Evolutionary conservation across 2,329 filamentous ascomycete species (phyloP), one percentile per base, ranked within the genome.

Genomic region (Clarireedia paspali): DNA sequence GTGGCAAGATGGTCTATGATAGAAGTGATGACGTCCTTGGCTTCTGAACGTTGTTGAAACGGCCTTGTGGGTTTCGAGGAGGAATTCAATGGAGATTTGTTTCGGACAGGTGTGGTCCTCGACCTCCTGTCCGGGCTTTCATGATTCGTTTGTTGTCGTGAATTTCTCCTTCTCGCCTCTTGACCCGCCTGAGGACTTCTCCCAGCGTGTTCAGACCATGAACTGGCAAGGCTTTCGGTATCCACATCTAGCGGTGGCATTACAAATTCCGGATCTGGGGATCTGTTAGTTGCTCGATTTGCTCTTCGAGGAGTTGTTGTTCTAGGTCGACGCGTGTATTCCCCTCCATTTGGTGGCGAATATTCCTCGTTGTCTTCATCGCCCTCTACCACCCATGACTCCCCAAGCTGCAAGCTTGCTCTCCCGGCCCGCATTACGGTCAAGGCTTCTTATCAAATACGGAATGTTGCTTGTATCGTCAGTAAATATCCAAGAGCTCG

Each of bases 351-450:
- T 20, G 56, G 39, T 24, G 63, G 62, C 36, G 59, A 61, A 54
- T 64, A 57, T 14, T 66, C 58, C 17, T 55, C 47, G 42, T 53
- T 57, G 0, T 65, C 60, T 5, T 61, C 59, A 27, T 64, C 61
- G 6, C 59, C 65, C 44, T 68, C 66, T 4, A 68, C 66, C 3
- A 69, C 64, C 67, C 67, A 69, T 27, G 67, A 69, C 12, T 66
- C 67, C 14, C 61, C 66, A n/a, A 69, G 58, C 7, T 59, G 58
- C 47, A 61, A 26, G 47, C 59, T 62, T 20, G 47, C 49, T 24
- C 57, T 64, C 30, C 59, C 58, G 27, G 59, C 50, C 26, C 62
- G 42, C 63, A 66, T 68, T 20, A 12, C 44, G 20, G 15, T 15
- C 23, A 27, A 30, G 23, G 6, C 34, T 6, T 38, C 20, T 30